Evolutionary conservation across 352 stramenopile species (phyloP), one percentile per base, ranked within the genome.

Genomic region (Phytophthora tentaculata): DNA sequence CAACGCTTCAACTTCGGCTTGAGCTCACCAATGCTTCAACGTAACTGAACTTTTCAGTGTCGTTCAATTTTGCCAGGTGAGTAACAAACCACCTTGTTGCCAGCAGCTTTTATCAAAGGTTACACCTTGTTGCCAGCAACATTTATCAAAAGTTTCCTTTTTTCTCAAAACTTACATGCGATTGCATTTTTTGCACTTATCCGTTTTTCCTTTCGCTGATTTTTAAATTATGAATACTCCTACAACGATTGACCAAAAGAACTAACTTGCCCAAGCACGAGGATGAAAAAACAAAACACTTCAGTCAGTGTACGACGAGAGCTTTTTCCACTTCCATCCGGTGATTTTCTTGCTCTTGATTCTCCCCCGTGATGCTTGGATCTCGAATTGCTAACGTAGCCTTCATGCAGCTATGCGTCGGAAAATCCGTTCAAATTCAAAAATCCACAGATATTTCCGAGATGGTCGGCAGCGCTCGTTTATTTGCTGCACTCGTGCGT

Each of bases 191-290:
- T 23, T 35, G 54, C 51, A 28, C 54, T 47, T n/a, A 22, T 47
- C 10, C 14, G 45, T 56, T 52, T 67, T 19, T n/a, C 56, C 32
- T 39, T 39, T 48, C 19, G 53, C 60, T 41, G 28, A 6, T n/a
- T 0, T 43, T 74, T 74, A 74, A 74, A 70, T 74, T 66, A 74
- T 59, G 29, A 65, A 69, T 69, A 57, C 39, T 67, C 39, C 52
- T 71, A 65, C 56, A 69, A 64, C 56, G 24, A 22, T 61, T 51
- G 45, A 58, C 61, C 53, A 49, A 66, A 59, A 52, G 37, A 69
- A 53, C 54, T 64, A 64, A 69, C 56, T 61, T 24, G 56, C n/a
- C 48, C 48, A 59, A 41, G 24, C 44, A 35, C 23, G 45, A 17
- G 14, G 56, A 32, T n/a, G 20, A 32, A 57, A 14, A 41, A 48